Evolutionary conservation across 2,329 filamentous ascomycete species (phyloP), one percentile per base, ranked within the genome.

Genomic region (Pseudogymnoascus sp.): DNA sequence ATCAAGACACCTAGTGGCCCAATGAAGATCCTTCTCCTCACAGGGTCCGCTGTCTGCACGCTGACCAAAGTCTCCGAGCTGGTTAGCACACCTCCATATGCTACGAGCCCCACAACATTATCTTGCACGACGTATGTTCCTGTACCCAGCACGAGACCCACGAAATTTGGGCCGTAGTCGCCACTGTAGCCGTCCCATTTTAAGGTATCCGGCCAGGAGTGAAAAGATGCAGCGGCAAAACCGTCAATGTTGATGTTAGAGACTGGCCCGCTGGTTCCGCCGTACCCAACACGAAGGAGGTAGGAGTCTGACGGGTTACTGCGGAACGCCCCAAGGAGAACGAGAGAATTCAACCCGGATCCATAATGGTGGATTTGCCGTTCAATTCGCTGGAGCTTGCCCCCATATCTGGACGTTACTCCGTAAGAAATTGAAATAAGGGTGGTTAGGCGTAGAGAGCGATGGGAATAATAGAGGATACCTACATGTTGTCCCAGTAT

Each of bases 351-450:
- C 5, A 85, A 78, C 0, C 76, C 79, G 0, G 81, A 84, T 15
- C 82, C 82, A 65, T 85, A 86, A 70, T 86, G 83, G 66, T 86
- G 83, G 62, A 84, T 78, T 69, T 82, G 79, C 4, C 77, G 71
- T 64, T 79, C 76, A 15, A 76, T 74, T 6, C 75, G 71, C 29
- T 68, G 63, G 9, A 77, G 66, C 63, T 78, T 77, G 1, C 66
- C 64, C 6, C 63, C 61, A 3, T 63, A 47, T 47, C 31, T 35
- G 13, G 15, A 58, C 11, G 33, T 58, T 47, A 15, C 7, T 11
- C 41, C 11, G 13, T 47, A n/a, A 47, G 41, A 47, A n/a, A 15
- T 9, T 47, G 11, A 15, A 29, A 47, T 44, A 6, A 24, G n/a
- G 11, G 21, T 26, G n/a, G 11, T 24, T 13, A 3, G 21, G 21